These are phyloP conservation scores for Purpureocillium takamizusanense DNA, from an alignment of 2,329 filamentous ascomycete species.

Conservation along the genomic window DNA sequence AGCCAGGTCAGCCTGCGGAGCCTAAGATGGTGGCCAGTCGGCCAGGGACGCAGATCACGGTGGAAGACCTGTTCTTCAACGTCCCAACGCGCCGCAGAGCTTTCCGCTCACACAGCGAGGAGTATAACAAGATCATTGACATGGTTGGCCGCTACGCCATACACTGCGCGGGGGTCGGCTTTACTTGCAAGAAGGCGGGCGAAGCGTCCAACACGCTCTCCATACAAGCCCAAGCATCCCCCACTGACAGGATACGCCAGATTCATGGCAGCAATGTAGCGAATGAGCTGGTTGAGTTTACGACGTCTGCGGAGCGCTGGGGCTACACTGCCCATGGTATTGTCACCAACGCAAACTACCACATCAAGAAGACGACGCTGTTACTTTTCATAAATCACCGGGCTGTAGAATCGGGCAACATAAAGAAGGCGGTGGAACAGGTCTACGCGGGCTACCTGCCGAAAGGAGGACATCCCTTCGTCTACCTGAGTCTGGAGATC, in stretches of 20 bases:
- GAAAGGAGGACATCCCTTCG: conserved; percentile 88
- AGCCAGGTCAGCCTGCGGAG: conserved; percentile 78
- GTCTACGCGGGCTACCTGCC: conserved; percentile 81
- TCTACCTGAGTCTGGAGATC: conserved; percentile 87
- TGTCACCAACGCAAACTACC: conserved; percentile 90
- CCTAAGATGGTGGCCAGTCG: conserved; percentile 83
- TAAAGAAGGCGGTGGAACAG: conserved; percentile 87
- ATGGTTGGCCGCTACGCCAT: conserved; percentile 89
- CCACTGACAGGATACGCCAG: conserved; percentile 78
- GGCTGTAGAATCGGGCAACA: conserved; percentile 77
- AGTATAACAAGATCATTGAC: conserved; percentile 96
- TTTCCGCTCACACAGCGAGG: conserved; percentile 85
- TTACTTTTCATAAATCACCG: conserved; percentile 96
- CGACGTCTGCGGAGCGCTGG: conserved; percentile 63
- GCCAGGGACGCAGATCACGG: conserved; percentile 86
- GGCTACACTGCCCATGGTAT: conserved; percentile 76
- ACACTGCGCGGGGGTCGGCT: conserved; percentile 83
- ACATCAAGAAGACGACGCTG: conserved; percentile 78
- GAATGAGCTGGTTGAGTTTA: conserved; percentile 76
- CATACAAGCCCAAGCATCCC: conserved; percentile 62
- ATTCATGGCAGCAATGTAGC: conserved; percentile 79
- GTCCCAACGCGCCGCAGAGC: conserved; percentile 79
- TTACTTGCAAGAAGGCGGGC: conserved; percentile 94
- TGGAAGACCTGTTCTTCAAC: conserved; percentile 97
- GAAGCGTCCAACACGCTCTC: conserved; percentile 78